Base-by-base conservation (phyloP, 768 basidiomycete species). In the Solioccasus polychromus region DNA sequence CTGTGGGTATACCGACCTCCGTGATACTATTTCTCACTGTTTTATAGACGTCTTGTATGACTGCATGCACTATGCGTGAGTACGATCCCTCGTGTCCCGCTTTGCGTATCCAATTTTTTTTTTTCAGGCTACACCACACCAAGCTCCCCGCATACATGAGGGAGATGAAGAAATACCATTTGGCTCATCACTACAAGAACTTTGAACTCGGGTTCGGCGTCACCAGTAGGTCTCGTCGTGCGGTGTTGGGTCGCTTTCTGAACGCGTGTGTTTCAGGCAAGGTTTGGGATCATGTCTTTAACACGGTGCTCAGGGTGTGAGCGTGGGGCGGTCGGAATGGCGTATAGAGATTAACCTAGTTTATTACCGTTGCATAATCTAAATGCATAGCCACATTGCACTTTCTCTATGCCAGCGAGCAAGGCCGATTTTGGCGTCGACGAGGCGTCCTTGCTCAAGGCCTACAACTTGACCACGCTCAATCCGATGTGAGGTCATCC, bases 111-210 rank as follows among this genome's bases (percentile, higher is more conserved):
- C 46, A 54, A 23, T 41, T 40, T 22, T 35, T 24, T 41, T 40
- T 22, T 35, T 50, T 26, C 53, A 82, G 84, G 19, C 74, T 93
- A 45, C 93, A 95, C 63, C 92, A 96, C 69, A 85, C 88, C 3
- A 81, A 74, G 54, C 79, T 95, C 19, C 92, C 92, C 3, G 71
- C 82, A 28, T 96, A 97, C 69, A 65, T 98, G 69, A 77, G 76
- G 47, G 86, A 92, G 62, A 87, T 90, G 88, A 99, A 99, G 75
- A 89, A 89, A 63, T 98, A 97, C 62, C 96, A 99, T 59, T 79
- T 99, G 52, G 93, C 92, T 7, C 94, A 97, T 61, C 95, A 97
- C 66, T 96, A 95, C 75, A 96, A 96, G 70, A 95, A 96, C 72
- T 95, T 92, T 64, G 92, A 96, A 61, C 85, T 98, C 35, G 94